Conservation (phyloP, 148 eudicot genomes). For the Tetragonia tetragonoides region DNA sequence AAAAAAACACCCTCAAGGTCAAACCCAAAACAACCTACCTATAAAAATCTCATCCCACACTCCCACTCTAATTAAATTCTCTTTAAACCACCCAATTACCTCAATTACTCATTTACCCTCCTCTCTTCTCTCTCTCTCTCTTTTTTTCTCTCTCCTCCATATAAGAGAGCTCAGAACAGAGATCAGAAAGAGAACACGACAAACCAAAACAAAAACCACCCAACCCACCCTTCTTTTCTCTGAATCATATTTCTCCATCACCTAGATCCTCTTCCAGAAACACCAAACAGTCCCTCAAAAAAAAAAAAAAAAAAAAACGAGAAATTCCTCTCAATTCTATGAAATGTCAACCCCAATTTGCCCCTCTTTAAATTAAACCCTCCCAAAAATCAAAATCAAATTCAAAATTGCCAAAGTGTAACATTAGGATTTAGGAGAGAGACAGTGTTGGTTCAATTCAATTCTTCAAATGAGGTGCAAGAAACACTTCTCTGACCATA, state of each 20-base stretch:
- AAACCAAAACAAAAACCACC: background rate
- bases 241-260: conserved; percentile 15
- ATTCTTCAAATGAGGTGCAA: conserved; percentile 63
- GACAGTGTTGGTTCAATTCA: too few species aligned
- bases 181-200: background rate
- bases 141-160: too few species aligned
- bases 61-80: too few species aligned
- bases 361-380: background rate
- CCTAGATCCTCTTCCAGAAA: background rate
- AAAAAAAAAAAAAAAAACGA: too few species aligned
- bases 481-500: conserved; percentile 58
- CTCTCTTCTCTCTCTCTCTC: too few species aligned
- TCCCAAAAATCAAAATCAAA: background rate
- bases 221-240: background rate
- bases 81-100: background rate
- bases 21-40: background rate
- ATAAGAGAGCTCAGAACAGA: too few species aligned
- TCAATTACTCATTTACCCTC: too few species aligned
- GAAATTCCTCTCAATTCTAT: too few species aligned
- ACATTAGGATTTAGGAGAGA: too few species aligned
- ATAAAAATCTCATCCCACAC: background rate
- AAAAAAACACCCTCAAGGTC: background rate
- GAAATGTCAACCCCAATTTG: too few species aligned
- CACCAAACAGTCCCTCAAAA: background rate
- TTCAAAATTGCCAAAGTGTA: too few species aligned